Evolutionary conservation across 2,329 filamentous ascomycete genomes (phyloP), one percentile per base, ranked within the genome.

Genomic region (Alternaria sp.): DNA sequence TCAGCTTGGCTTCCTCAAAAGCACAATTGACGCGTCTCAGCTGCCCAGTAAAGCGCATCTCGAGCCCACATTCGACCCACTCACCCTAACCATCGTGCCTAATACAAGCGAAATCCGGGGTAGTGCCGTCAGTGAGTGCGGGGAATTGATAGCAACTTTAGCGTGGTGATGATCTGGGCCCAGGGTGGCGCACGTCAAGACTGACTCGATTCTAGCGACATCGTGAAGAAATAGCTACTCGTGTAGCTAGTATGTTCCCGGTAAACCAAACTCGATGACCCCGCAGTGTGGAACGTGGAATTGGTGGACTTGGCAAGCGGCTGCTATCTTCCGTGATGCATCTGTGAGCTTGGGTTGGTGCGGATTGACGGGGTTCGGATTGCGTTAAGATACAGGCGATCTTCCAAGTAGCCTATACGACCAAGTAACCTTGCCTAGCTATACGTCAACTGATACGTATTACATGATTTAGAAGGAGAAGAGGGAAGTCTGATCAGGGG

Each of bases 81-180:
- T 54, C n/a, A 40, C 4, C 52, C 14, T 9, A 20, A 6, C 7
- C 16, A 36, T 28, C 43, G 38, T 57, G 61, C 22, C 54, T 54
- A 68, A 62, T 43, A 55, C 44, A 40, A 51, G 57, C 41, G 54
- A 60, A 50, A 63, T 64, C 67, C 68, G 51, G 72, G 70, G 68
- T 69, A 72, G 63, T 20, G 22, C 40, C 18, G 32, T 53, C 65
- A 57, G 54, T 43, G 30, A 63, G 57, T 74, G 73, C 71, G 73
- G 73, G 71, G 72, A 70, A 70, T 40, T n/a, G 27, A 38, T 54
- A 45, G 51, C 44, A 49, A 50, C 20, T 8, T 41, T 38, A 30
- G 54, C 54, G 46, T 10, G 16, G 56, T 53, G 20, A 45, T 36
- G 57, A 61, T 57, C 64, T 63, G 55, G 55, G 48, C 58, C 34